A percentile compares a stretch with the other conserved stretches of the same genome.
Evolutionary conservation across 2,329 filamentous ascomycete species (phyloP).

Genomic region (Hymenoscyphus linearis): DNA sequence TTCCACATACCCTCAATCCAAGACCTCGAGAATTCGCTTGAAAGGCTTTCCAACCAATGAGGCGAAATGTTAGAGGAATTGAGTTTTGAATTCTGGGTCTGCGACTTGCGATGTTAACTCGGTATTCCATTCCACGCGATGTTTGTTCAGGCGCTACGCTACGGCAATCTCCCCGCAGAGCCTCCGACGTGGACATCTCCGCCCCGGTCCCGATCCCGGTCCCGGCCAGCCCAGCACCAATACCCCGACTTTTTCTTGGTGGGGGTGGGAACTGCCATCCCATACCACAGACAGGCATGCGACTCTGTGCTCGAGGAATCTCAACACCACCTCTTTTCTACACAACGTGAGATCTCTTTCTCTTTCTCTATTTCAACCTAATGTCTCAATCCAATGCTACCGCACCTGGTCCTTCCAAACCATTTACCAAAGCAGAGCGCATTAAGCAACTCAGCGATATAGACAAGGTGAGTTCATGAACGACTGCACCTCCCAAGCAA

Average conservation of each 20-base stretch:
- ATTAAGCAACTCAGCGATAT: slow-evolving; percentile 77
- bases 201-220: background rate
- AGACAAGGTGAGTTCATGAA: slow-evolving; percentile 51
- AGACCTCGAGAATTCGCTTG: background rate
- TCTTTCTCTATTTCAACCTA: background rate
- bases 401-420: slow-evolving; percentile 19
- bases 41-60: background rate
- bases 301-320: too few relatives aligned
- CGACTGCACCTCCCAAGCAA: background rate
- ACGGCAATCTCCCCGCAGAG: slow-evolving; percentile 29
- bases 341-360: background rate
- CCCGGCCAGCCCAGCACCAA: background rate
- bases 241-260: background rate
- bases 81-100: background rate
- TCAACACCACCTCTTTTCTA: background rate
- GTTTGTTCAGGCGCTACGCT: slow-evolving; percentile 19
- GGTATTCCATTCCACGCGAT: background rate
- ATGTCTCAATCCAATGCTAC: slow-evolving; percentile 10
- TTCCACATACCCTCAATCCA: slow-evolving; percentile 7
- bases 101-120: background rate
- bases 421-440: slow-evolving; percentile 69
- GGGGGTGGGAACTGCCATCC: background rate
- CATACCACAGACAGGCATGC: too few relatives aligned
- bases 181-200: slow-evolving; percentile 12
- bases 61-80: background rate